Base-by-base conservation (phyloP, 1,139 yeast genomes). In the Suhomyces bolitotheri region DNA sequence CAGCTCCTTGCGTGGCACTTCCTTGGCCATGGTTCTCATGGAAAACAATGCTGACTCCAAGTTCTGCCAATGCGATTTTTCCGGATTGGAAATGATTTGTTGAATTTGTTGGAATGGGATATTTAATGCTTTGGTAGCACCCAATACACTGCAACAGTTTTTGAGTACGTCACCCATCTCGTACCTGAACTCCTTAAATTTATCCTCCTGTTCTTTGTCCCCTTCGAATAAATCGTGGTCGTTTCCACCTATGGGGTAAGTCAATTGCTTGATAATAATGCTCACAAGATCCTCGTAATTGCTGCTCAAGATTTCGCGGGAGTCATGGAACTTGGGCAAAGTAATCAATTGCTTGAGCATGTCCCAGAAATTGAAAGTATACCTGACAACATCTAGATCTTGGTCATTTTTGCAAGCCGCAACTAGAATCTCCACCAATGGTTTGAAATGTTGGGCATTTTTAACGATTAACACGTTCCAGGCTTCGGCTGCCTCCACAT, bases 111-210 rank as follows among this genome's bases (percentile, higher is more conserved):
- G 64, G 53, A 79, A 80, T 14, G 90, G 87, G 33, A 79, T 73
- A 27, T 64, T 62, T 22, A 94, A 66, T 0, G 96, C 89, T 27
- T 62, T 67, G 4, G 77, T 64, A 3, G 95, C 74, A 0, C 97
- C 97, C 26, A 87, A 80, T 3, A 92, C 90, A 2, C 87, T 85
- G 49, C 97, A 87, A 62, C 97, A 89, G 57, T 90, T 96, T 55
- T 92, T 94, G 44, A 94, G 67, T 9, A 92, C 96, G 57, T 92
- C 97, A 20, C 97, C 97, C 86, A 92, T 87, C 44, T 89, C 96
- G 60, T 92, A 94, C 51, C 99, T 73, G 61, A 90, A 92, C 38
- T 88, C 95, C 52, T 87, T 82, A 58, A 94, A 94, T 57, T 87
- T 87, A 54, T 92, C 99, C 56, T 89, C 96, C 40, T 80, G 86